Percentiles rank a stretch among this genome's conserved stretches.
phyloP scores from a whole-genome alignment of 257 asterid species.

The Solanum verrucosum region DNA sequence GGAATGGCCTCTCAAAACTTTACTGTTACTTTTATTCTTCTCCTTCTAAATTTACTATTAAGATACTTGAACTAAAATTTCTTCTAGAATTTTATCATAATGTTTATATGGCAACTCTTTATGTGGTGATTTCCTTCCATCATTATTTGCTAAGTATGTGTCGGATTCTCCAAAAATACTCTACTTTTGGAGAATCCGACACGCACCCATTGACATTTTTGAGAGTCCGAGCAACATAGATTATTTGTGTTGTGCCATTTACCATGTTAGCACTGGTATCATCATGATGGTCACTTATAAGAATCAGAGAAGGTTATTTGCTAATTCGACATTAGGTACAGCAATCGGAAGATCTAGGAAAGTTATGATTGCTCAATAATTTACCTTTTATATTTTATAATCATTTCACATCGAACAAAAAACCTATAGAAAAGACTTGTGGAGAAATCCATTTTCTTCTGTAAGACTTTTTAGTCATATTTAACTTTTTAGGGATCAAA shows the following conservation, averaged over 20 bases:
- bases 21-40: background rate
- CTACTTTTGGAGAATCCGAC: background rate
- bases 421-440: background rate
- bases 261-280: background rate
- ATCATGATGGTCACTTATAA: background rate
- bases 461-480: background rate
- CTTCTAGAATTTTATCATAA: background rate
- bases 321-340: background rate
- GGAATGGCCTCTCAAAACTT: background rate
- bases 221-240: background rate
- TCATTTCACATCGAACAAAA: background rate
- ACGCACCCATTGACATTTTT: background rate
- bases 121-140: background rate
- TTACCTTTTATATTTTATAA: background rate
- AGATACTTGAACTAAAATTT: background rate
- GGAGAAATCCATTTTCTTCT: background rate
- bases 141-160: background rate
- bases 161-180: background rate
- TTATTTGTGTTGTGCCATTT: background rate
- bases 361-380: background rate
- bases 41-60: background rate
- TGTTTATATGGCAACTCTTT: background rate
- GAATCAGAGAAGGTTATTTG: background rate
- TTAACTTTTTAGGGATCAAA: background rate
- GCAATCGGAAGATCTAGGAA: background rate